Conservation (phyloP, 106 monocot species). For the Allium sativum region DNA sequence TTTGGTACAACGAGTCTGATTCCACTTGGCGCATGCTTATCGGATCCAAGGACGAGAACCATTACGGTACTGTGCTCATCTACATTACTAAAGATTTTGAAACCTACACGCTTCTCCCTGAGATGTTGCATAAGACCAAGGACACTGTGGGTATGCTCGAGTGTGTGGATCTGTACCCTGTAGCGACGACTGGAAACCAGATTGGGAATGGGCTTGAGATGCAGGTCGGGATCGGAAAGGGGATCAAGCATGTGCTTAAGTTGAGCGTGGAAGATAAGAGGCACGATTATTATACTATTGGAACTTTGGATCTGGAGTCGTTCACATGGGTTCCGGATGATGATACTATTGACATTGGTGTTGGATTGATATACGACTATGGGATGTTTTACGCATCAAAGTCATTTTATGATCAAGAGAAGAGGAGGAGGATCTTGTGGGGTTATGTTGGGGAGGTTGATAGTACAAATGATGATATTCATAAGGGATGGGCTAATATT, state of each 20-base stretch:
- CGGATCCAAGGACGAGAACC: slow-evolving; percentile 36
- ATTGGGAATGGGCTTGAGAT: slow-evolving; percentile 11
- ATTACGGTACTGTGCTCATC: slow-evolving; percentile 29
- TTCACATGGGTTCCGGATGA: slow-evolving; percentile 38
- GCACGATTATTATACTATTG: slow-evolving; percentile 50
- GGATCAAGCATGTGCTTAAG: slow-evolving; percentile 51
- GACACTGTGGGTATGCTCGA: slow-evolving; percentile 57
- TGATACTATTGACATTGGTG: slow-evolving; percentile 33
- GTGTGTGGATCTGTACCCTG: slow-evolving; percentile 61
- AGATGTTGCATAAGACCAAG: slow-evolving; percentile 31
- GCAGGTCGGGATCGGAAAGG: slow-evolving; percentile 7
- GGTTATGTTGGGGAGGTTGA: slow-evolving; percentile 63
- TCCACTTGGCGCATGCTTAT: slow-evolving; percentile 19
- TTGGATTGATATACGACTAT: slow-evolving; percentile 57
- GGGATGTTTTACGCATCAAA: slow-evolving; percentile 63
- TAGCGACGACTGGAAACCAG: slow-evolving; percentile 6
- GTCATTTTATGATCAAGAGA: slow-evolving; percentile 44
- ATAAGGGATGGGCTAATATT: slow-evolving; percentile 60
- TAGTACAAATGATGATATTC: slow-evolving; percentile 35
- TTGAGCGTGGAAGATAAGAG: slow-evolving; percentile 50
- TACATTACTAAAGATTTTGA: slow-evolving; percentile 49
- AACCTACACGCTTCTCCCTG: slow-evolving; percentile 26
- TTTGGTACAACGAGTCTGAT: slow-evolving; percentile 31
- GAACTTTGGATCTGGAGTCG: slow-evolving; percentile 17
- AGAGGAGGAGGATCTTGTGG: slow-evolving; percentile 46